Base-by-base conservation (phyloP, 768 basidiomycete genomes). In the Coprinopsis sp. region DNA sequence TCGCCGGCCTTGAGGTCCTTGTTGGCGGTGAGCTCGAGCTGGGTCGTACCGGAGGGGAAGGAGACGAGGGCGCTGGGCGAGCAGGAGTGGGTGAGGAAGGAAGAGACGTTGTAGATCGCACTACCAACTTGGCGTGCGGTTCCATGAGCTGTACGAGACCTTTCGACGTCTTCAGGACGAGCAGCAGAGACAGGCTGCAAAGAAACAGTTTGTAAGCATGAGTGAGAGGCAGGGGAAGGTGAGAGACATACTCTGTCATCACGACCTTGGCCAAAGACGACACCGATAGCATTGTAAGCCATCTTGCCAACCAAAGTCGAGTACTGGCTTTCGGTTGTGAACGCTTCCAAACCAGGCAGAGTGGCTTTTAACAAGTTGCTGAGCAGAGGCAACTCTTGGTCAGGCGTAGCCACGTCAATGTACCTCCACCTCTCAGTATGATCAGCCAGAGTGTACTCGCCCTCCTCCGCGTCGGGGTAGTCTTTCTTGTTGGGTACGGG, bases 81-180 rank as follows among this genome's bases (percentile, higher is more conserved):
- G 62, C 90, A 92, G 6, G 87, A 88, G 64, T 92, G 90, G 3
- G 72, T 64, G 40, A 88, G 72, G 65, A 91, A 90, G 28, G 87
- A 77, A 2, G 90, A 90, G 40, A 90, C 73, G 19, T 78, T 71
- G 62, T 88, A 92, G 55, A 90, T 66, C 13, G 82, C 90, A 39
- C 76, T 74, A 42, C 90, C 90, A 37, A 90, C 68, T 66, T 92
- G 90, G 22, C 74, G 80, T 38, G 76, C 65, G 11, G 88, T 90
- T 46, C 89, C 89, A 46, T 76, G 70, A 2, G 87, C 84, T 6
- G 87, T 89, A 44, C 90, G 81, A 2, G 87, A 84, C 61, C 75
- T 74, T 60, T 91, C 88, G 19, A 76, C 60, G 34, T 87, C 78
- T 63, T 91, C 89, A 1, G 84, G 82, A 23, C 81, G 78, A 34